Conservation (phyloP, 768 basidiomycete genomes). For the Calocybe indica region DNA sequence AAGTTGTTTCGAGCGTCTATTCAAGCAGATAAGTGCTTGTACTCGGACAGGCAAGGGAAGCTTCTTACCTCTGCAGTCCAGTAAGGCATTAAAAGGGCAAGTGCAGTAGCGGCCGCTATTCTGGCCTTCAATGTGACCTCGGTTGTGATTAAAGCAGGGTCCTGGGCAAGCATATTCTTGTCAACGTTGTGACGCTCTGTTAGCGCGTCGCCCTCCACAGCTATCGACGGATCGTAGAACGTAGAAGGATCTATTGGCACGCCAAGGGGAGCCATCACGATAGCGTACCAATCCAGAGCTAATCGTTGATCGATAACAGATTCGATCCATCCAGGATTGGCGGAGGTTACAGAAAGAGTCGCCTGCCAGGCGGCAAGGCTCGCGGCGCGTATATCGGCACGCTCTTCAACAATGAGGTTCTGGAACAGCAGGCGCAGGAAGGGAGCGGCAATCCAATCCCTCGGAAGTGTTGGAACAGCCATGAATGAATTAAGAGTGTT, state of each 20-base stretch:
- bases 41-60: neutral
- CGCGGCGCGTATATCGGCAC: conserved; percentile 70
- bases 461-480: conserved; percentile 63
- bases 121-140: conserved; percentile 79
- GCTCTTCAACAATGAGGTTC: conserved; percentile 90
- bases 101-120: conserved; percentile 68
- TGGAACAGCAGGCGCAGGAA: conserved; percentile 88
- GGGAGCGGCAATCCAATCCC: conserved; percentile 73
- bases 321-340: conserved; percentile 42
- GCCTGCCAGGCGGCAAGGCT: conserved; percentile 72
- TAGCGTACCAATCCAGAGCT: conserved; percentile 78
- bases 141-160: conserved; percentile 71
- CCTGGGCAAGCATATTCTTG: conserved; percentile 91
- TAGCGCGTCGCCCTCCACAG: conserved; percentile 37
- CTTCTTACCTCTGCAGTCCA: conserved; percentile 60
- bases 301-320: conserved; percentile 49
- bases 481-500: conserved; percentile 87
- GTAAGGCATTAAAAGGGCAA: conserved; percentile 61
- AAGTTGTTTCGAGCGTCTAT: conserved; percentile 52
- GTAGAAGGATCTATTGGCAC: conserved; percentile 60
- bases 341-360: conserved; percentile 52
- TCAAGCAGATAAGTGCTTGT: neutral
- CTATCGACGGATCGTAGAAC: conserved; percentile 62
- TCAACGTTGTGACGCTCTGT: conserved; percentile 88
- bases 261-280: conserved; percentile 88